Percentiles rank a stretch among this genome's conserved stretches.
Conservation (phyloP, 1,139 yeast genomes). For the Kodamaea sp. region DNA sequence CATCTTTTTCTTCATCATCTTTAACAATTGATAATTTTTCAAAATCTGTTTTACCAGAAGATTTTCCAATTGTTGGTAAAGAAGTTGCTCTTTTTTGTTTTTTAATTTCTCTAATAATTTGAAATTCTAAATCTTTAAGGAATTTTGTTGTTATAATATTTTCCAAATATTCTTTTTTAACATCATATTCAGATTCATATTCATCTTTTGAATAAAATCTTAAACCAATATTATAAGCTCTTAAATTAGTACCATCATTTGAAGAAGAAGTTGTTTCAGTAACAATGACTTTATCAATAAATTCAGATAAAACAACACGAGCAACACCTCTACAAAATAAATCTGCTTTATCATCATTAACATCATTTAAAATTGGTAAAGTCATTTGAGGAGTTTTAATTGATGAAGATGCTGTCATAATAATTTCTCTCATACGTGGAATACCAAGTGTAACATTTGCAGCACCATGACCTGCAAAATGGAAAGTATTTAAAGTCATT, state of each 20-base stretch:
- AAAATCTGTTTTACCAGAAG: conserved; percentile 55
- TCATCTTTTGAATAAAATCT: conserved; percentile 74
- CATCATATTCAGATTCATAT: conserved; percentile 85
- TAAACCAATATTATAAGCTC: conserved; percentile 73
- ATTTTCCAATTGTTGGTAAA: conserved; percentile 67
- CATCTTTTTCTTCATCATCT: conserved; percentile 52
- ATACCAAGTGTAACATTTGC: conserved; percentile 99
- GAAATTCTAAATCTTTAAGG: conserved; percentile 65
- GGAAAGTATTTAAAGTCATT: conserved; percentile 99
- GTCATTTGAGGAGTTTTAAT: conserved; percentile 99
- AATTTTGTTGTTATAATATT: conserved; percentile 61
- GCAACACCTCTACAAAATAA: conserved; percentile 91
- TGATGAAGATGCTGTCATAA: conserved; percentile 95
- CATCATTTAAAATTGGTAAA: conserved; percentile 75
- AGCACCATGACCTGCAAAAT: conserved; percentile 99
- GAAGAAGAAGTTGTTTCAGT: conserved; percentile 77
- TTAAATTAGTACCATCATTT: conserved; percentile 49
- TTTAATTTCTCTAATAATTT: conserved; percentile 76
- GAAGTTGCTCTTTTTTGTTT: conserved; percentile 65
- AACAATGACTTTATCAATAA: conserved; percentile 80
- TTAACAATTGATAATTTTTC: conserved; percentile 33
- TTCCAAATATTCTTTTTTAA: conserved; percentile 76
- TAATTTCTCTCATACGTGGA: conserved; percentile 99
- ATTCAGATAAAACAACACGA: conserved; percentile 79
- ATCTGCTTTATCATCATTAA: conserved; percentile 83